phyloP scores from a whole-genome alignment of 805 yeast genomes.

The Kodamaea sagamina region DNA sequence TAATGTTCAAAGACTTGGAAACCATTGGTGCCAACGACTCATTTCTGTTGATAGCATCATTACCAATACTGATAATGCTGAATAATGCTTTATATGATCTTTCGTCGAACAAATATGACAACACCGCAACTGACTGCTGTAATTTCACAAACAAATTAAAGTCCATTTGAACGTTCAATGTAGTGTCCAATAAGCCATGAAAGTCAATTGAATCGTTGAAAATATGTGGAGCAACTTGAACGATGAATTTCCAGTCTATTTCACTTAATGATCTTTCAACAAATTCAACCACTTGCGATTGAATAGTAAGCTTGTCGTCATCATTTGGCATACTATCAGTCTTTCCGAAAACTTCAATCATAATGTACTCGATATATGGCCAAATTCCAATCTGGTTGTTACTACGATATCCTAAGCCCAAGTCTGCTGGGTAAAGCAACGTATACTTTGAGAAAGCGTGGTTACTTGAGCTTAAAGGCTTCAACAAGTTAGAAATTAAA shows the following conservation, averaged over 20 bases:
- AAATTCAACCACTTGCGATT: slow-evolving; percentile 53
- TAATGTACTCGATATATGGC: slow-evolving; percentile 75
- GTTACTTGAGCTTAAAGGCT: neutral
- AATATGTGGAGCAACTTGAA: slow-evolving; percentile 43
- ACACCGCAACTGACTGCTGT: slow-evolving; percentile 68
- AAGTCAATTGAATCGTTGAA: slow-evolving; percentile 9
- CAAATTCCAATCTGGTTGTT: slow-evolving; percentile 57
- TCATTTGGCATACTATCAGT: slow-evolving; percentile 40
- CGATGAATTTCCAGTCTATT: slow-evolving; percentile 46
- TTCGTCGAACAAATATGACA: slow-evolving; percentile 64
- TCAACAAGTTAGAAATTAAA: slow-evolving; percentile 33
- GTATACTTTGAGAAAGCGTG: slow-evolving; percentile 23
- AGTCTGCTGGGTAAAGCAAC: slow-evolving; percentile 58
- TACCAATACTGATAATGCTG: slow-evolving; percentile 56
- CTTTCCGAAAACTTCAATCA: slow-evolving; percentile 65
- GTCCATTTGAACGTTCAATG: slow-evolving; percentile 18
- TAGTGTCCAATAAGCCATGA: slow-evolving; percentile 20
- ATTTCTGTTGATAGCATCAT: slow-evolving; percentile 54
- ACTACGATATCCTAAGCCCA: slow-evolving; percentile 60
- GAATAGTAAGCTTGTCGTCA: slow-evolving; percentile 47
- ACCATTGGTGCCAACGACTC: slow-evolving; percentile 40
- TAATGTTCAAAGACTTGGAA: slow-evolving; percentile 42
- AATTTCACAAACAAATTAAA: slow-evolving; percentile 47
- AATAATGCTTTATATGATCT: slow-evolving; percentile 59
- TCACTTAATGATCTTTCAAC: slow-evolving; percentile 41